phyloP scores from a whole-genome alignment of 805 yeast genomes.

The Candida maltosa region DNA sequence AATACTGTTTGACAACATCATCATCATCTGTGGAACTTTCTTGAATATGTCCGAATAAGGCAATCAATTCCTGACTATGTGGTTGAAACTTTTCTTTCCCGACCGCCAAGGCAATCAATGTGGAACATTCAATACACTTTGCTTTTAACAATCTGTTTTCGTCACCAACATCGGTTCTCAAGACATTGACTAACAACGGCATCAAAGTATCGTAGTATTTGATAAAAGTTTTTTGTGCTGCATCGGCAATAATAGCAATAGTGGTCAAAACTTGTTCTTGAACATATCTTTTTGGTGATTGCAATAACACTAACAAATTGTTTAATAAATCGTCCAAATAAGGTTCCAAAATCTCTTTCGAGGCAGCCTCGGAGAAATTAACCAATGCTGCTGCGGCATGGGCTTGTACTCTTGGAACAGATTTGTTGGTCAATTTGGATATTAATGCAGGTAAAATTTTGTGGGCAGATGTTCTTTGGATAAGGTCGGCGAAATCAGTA shows the following conservation, averaged over 20 bases:
- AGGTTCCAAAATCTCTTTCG: constrained; percentile 87
- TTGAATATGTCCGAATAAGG: constrained; percentile 71
- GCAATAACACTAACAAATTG: constrained; percentile 70
- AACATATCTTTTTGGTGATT: constrained; percentile 85
- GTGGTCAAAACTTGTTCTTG: constrained; percentile 97
- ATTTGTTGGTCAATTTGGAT: constrained; percentile 66
- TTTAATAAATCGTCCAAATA: constrained; percentile 78
- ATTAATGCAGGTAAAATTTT: constrained; percentile 85
- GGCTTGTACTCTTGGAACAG: constrained; percentile 91
- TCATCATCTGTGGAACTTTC: constrained; percentile 56
- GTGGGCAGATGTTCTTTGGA: constrained; percentile 78
- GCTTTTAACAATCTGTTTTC: constrained; percentile 82
- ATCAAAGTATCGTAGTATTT: constrained; percentile 93
- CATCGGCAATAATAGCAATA: constrained; percentile 95
- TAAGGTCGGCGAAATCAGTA: constrained; percentile 88
- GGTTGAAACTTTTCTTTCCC: constrained; percentile 85
- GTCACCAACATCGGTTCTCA: constrained; percentile 73
- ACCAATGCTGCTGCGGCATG: constrained; percentile 99
- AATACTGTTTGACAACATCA: constrained; percentile 81
- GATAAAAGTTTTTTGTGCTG: constrained; percentile 82
- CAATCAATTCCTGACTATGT: constrained; percentile 70
- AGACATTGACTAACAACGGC: constrained; percentile 79
- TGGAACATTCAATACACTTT: constrained; percentile 93
- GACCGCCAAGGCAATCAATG: constrained; percentile 91
- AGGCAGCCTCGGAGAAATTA: constrained; percentile 89